Base-by-base conservation (phyloP, 257 asterid species). In the Solanum chilense region DNA sequence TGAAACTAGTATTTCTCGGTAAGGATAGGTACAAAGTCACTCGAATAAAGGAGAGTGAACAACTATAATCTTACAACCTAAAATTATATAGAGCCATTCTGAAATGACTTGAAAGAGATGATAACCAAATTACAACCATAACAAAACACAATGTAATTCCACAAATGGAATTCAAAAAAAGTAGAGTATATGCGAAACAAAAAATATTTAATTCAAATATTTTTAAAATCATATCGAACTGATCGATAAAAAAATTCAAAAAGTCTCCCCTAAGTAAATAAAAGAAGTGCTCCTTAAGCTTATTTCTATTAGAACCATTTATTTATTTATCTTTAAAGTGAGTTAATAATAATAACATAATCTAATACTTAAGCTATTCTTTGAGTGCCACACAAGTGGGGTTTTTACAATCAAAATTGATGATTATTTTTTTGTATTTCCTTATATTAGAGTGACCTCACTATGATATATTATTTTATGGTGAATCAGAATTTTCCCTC, bases 281-380 rank as follows among this genome's bases (percentile, higher is more conserved):
- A 75, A 75, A 12, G 31, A 75, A 75, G 62, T 42, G 37, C 62
- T 77, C 83, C 62, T 27, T 77, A 76, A 87, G 35, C 18, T 62
- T 70, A 27, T 90, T 87, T 25, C 60, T 74, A 47, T 64, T 84
- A 76, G 68, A 90, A 86, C 68, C 77, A 90, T 86, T 86, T 81
- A 15, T 45, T 44, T 7, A 14, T 78, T 45, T 78, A 45, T 45
- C 77, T 29, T 41, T 80, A 84, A 64, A 71, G 49, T 70, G n/a
- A 16, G 49, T 52, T 77, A 58, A 20, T 58, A 78, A 52, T 33
- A 41, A 42, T 83, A 78, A 45, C 13, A 27, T 29, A 78, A 16
- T 77, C 62, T 14, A 58, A 78, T 45, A 16, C n/a, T 3, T 37
- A 14, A 69, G 66, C 42, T 83, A 9, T 87, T 49, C 44, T 77